Conservation (phyloP, 108 stramenopile species). For the Skeletonema grethae region DNA sequence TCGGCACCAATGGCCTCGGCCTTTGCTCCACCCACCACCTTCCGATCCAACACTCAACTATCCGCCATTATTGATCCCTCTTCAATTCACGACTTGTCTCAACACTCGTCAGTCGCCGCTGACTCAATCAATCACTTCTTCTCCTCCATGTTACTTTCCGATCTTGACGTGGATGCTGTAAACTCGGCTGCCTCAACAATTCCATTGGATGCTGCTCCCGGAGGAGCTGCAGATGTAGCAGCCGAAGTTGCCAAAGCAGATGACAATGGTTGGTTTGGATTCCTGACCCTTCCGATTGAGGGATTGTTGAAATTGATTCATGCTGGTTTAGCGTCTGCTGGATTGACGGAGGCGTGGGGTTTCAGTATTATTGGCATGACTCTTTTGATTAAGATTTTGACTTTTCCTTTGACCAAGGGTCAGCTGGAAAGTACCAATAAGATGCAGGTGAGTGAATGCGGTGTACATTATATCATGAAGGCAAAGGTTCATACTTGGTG, state of each 20-base stretch:
- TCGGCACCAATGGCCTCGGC: conserved; percentile 40
- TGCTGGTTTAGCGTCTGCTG: conserved; percentile 52
- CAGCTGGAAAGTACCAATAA: conserved; percentile 94
- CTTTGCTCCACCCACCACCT: conserved; percentile 52
- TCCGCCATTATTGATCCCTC: conserved; percentile 61
- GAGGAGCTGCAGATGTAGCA: conserved; percentile 37
- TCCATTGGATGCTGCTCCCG: conserved; percentile 24
- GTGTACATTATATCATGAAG: not conserved
- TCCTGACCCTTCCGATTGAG: conserved; percentile 77
- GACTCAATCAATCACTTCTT: conserved; percentile 61
- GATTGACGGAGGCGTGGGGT: conserved; percentile 88
- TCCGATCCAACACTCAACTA: conserved; percentile 44
- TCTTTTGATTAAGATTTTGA: conserved; percentile 85
- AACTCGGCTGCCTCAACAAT: conserved; percentile 4
- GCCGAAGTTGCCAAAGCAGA: conserved; percentile 45
- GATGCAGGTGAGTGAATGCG: conserved; percentile 81
- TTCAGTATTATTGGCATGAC: conserved; percentile 93
- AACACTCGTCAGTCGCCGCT: conserved; percentile 18
- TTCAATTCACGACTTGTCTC: conserved; percentile 50
- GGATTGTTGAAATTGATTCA: conserved; percentile 70
- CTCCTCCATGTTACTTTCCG: conserved; percentile 62
- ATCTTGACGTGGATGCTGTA: conserved; percentile 33
- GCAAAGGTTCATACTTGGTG: not conserved
- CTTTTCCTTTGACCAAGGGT: conserved; percentile 89
- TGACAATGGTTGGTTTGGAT: conserved; percentile 91